phyloP scores from a whole-genome alignment of 257 asterid species.

The Nicotiana sylvestris region DNA sequence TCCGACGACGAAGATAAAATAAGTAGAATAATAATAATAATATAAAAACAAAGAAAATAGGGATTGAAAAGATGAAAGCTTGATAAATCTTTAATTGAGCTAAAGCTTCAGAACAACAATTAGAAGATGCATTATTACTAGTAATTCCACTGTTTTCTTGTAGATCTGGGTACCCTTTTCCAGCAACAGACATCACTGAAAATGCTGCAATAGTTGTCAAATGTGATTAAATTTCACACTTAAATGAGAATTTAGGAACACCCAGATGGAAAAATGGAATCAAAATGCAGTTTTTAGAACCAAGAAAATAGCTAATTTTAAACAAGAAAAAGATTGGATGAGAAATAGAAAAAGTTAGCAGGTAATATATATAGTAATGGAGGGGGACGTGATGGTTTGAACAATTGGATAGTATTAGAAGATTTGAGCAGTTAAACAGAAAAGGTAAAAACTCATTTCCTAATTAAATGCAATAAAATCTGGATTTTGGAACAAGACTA shows the following conservation, averaged over 20 bases:
- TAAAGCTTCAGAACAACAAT: conserved; percentile 32
- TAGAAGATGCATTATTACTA: not conserved
- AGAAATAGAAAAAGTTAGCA: not conserved
- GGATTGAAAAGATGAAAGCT: conserved; percentile 71
- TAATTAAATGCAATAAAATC: not conserved
- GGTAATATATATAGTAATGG: too few species aligned
- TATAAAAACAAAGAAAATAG: conserved; percentile 62
- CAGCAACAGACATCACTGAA: not conserved
- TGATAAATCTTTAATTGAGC: conserved; percentile 62
- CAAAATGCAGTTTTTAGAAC: not conserved
- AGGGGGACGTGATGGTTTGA: not conserved
- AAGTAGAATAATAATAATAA: conserved; percentile 60
- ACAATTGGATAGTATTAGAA: not conserved
- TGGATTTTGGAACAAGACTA: not conserved
- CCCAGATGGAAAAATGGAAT: not conserved
- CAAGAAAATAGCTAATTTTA: not conserved
- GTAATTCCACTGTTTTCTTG: not conserved
- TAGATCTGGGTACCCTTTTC: conserved; percentile 10
- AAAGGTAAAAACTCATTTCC: not conserved
- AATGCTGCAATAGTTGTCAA: not conserved
- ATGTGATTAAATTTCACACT: not conserved
- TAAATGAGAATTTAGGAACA: not conserved
- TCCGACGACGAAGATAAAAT: conserved; percentile 62
- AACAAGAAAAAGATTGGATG: not conserved
- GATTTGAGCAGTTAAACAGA: not conserved